phyloP scores from a whole-genome alignment of 2,329 filamentous ascomycete species.

The Hypoxylon sp. region DNA sequence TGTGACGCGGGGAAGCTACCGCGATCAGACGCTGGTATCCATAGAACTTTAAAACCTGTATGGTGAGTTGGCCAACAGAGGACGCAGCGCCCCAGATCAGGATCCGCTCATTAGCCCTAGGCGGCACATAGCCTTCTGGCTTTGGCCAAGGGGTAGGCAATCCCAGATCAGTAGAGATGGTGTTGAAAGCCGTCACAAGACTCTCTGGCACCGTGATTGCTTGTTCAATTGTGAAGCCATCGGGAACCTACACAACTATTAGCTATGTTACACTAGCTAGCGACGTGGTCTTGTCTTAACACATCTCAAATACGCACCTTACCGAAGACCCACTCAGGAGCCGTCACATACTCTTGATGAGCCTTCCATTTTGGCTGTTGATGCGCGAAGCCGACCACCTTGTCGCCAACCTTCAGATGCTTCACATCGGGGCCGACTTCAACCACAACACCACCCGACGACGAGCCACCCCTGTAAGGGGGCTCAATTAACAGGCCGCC shows the following conservation, averaged over 20 bases:
- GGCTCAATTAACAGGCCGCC: constrained; percentile 68
- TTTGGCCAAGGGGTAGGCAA: constrained; percentile 72
- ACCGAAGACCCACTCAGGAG: constrained; percentile 65
- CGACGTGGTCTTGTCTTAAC: neutral
- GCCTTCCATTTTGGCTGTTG: constrained; percentile 64
- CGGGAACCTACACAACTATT: constrained; percentile 43
- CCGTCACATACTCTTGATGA: constrained; percentile 70
- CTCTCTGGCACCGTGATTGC: constrained; percentile 68
- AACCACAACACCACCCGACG: constrained; percentile 67
- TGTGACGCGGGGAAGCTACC: constrained; percentile 63
- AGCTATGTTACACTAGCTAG: constrained; percentile 11
- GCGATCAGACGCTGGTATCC: constrained; percentile 67
- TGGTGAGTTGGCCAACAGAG: constrained; percentile 65
- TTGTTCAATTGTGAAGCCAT: constrained; percentile 47
- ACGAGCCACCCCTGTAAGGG: constrained; percentile 67
- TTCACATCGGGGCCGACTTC: constrained; percentile 63
- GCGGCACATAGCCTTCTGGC: constrained; percentile 59
- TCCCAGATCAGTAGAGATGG: constrained; percentile 65
- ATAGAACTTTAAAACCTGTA: constrained; percentile 68
- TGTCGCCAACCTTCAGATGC: constrained; percentile 66
- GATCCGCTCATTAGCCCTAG: constrained; percentile 57
- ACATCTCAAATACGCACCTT: constrained; percentile 50
- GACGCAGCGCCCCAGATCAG: constrained; percentile 69
- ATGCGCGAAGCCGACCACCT: constrained; percentile 70
- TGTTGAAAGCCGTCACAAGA: constrained; percentile 72